Base-by-base conservation (phyloP, 306 rosid genomes). In the Dryas alaskensis region DNA sequence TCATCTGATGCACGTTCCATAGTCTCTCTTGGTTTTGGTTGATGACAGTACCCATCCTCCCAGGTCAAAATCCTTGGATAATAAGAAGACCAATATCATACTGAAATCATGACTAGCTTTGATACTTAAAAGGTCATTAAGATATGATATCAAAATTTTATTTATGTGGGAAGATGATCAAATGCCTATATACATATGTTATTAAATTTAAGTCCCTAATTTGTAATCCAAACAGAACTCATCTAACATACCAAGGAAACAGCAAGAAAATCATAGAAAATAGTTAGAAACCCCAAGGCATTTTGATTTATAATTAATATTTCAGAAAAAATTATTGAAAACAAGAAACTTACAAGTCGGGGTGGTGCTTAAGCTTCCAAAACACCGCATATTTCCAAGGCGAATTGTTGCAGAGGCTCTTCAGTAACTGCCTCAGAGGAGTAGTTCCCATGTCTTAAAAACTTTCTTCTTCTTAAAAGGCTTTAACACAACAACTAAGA, bases 361-460 rank as follows among this genome's bases (percentile, higher is more conserved):
- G 71, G 43, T 78, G 89, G 48, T 83, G 86, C 10, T 72, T 77
- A 77, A 94, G 93, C 90, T 87, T 94, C 98, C 98, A 94, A 85
- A 94, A 91, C 27, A 91, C 96, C 68, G 89, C 94, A 84, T 91
- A 94, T 3, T 81, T 82, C 98, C 98, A 94, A 51, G 45, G 89
- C 47, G 88, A 78, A 75, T 84, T 44, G 66, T 78, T 84, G 86
- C 98, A 91, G 68, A 94, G 77, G 77, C 88, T 79, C 76, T 80
- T 86, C 86, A 94, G 83, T 51, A 91, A 81, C 78, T 83, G 84
- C 65, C 75, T 73, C 58, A 87, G 79, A 57, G 84, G 75, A 78
- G 75, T 72, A 76, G 85, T 77, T 72, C 81, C 98, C 97, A 91
- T 94, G 31, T 51, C 37, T 31, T 31, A 31, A 37, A 37, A 45